A percentile compares a stretch with the other conserved stretches of the same genome.
Conservation (phyloP, 495 filamentous ascomycete genomes). For the Cercophora scortea region DNA sequence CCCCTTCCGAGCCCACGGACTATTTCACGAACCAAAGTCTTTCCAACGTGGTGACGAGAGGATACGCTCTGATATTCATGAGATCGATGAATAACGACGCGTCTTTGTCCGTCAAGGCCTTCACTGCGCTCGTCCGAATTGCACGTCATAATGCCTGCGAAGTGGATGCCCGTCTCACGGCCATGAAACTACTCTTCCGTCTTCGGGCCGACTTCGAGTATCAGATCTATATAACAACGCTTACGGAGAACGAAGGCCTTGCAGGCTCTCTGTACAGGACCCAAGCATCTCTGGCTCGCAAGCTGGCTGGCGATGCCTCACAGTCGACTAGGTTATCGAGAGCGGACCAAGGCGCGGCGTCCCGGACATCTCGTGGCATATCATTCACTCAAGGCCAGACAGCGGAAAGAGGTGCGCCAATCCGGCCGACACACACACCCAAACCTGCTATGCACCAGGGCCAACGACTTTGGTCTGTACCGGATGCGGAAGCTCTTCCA, state of each 20-base stretch:
- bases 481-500: constrained; percentile 44
- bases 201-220: constrained; percentile 73
- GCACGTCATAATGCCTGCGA: constrained; percentile 45
- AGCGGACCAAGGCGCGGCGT: constrained; percentile 19
- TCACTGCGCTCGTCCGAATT: constrained; percentile 50
- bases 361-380: constrained; percentile 35
- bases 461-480: constrained; percentile 43
- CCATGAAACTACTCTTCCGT: constrained; percentile 78
- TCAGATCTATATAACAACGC: constrained; percentile 56
- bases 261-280: constrained; percentile 67
- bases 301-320: constrained; percentile 41
- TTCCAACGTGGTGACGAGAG: constrained; percentile 47
- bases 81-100: constrained; percentile 47
- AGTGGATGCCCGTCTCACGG: constrained; percentile 65
- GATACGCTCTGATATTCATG: constrained; percentile 54
- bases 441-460: constrained; percentile 25
- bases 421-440: constrained; percentile 28
- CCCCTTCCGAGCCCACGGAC: constrained; percentile 10
- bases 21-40: constrained; percentile 33
- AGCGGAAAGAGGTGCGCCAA: constrained; percentile 23
- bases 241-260: constrained; percentile 60
- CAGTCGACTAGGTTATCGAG: constrained; percentile 31
- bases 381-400: constrained; percentile 40
- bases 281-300: constrained; percentile 41
- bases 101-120: constrained; percentile 43